phyloP scores from a whole-genome alignment of 1,284 basidiomycete genomes.

The Cutaneotrichosporon cutaneum region DNA sequence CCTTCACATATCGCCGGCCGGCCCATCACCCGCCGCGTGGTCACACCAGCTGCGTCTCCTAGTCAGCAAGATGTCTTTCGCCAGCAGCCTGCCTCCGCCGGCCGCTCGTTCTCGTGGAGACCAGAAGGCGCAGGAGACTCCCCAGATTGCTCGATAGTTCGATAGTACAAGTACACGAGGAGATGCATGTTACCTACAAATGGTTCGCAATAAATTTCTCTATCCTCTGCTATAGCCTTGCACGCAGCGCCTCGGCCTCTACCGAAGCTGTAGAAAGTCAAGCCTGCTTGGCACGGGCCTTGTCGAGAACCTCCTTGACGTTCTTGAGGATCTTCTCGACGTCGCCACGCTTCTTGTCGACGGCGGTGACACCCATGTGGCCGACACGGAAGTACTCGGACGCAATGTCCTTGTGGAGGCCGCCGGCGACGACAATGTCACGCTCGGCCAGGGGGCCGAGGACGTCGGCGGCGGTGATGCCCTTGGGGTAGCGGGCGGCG shows the following conservation, averaged over 20 bases:
- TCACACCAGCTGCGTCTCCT: too few relatives aligned
- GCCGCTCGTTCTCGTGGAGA: too few relatives aligned
- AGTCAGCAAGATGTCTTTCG: too few relatives aligned
- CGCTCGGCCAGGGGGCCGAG: constrained; percentile 61
- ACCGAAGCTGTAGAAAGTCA: constrained; percentile 8
- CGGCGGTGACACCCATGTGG: constrained; percentile 86
- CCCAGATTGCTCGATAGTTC: too few relatives aligned
- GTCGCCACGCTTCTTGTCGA: constrained; percentile 68
- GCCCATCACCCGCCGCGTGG: too few relatives aligned
- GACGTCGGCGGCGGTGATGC: constrained; percentile 69
- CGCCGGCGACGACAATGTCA: constrained; percentile 82
- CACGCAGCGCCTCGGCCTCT: not conserved
- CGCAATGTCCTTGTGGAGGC: constrained; percentile 83
- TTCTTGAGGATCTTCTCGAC: constrained; percentile 57
- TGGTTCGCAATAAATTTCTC: not conserved
- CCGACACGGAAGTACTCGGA: constrained; percentile 61
- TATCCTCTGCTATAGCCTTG: constrained; percentile 7
- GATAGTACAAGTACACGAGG: constrained; percentile 6
- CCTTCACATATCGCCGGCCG: too few relatives aligned
- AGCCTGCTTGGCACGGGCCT: constrained; percentile 13
- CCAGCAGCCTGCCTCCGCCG: too few relatives aligned
- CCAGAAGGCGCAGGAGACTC: too few relatives aligned
- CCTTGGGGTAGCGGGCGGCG: constrained; percentile 74
- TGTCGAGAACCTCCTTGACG: constrained; percentile 12
- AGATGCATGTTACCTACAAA: constrained; percentile 4